A percentile compares a stretch with the other conserved stretches of the same genome.
Conservation (phyloP, 495 filamentous ascomycete genomes). For the Pyrenula aspistea region DNA sequence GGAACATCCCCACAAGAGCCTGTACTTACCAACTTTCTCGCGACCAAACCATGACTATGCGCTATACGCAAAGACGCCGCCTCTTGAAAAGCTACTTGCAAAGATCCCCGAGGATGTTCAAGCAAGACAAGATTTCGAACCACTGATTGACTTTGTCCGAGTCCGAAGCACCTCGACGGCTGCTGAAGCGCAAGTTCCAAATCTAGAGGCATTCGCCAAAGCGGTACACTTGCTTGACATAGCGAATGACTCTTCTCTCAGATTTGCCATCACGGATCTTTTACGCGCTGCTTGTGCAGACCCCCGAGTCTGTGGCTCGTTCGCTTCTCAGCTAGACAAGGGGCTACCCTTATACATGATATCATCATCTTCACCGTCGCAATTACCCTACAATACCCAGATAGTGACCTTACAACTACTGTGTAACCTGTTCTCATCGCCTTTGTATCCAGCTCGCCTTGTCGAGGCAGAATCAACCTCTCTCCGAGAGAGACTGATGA, state of each 20-base stretch:
- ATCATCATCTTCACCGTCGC: conserved; percentile 35
- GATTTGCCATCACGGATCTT: conserved; percentile 77
- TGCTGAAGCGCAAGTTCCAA: conserved; percentile 43
- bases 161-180: conserved; percentile 22
- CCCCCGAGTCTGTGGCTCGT: conserved; percentile 72
- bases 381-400: conserved; percentile 66
- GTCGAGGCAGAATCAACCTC: conserved; percentile 12
- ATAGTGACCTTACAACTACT: conserved; percentile 61
- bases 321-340: conserved; percentile 61
- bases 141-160: conserved; percentile 55
- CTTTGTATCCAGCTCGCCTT: conserved; percentile 35
- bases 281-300: conserved; percentile 68
- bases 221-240: conserved; percentile 15
- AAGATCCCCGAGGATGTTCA: conserved; percentile 52
- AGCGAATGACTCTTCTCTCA: conserved; percentile 26
- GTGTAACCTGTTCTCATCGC: conserved; percentile 51
- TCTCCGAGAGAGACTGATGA: conserved; percentile 23
- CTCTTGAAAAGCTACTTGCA: conserved; percentile 68
- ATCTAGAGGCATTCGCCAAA: conserved; percentile 32
- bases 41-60: conserved; percentile 51
- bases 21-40: conserved; percentile 59
- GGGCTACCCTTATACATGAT: conserved; percentile 54
- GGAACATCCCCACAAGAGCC: conserved; percentile 58
- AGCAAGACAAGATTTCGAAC: conserved; percentile 37
- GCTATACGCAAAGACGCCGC: conserved; percentile 67